Conservation (phyloP, 2,329 filamentous ascomycete genomes). For the Huntiella savannae region DNA sequence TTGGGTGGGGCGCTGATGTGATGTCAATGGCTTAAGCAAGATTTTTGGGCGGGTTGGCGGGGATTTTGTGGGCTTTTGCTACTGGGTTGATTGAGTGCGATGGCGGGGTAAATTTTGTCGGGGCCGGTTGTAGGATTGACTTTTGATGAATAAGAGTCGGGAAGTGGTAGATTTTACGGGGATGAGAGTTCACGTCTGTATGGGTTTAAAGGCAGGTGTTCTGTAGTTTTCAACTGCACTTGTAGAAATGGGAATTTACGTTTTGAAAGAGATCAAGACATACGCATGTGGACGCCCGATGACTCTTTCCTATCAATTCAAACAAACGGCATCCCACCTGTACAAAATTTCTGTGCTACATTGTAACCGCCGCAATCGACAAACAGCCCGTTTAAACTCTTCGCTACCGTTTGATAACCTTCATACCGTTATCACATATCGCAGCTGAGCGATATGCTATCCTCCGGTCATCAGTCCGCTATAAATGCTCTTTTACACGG, state of each 20-base stretch:
- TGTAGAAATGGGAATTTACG: not conserved
- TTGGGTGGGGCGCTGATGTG: not conserved
- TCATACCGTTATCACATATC: not conserved
- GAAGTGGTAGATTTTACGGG: not conserved
- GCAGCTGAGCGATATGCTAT: not conserved
- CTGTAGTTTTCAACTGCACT: not conserved
- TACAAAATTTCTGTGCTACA: not conserved
- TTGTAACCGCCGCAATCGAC: not conserved
- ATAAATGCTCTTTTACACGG: not conserved
- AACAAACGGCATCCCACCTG: not conserved
- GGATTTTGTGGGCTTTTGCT: constrained; percentile 3
- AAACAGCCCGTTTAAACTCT: not conserved
- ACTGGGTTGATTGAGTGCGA: constrained; percentile 1
- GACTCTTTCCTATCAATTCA: not conserved
- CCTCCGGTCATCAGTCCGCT: not conserved
- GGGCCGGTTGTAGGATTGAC: constrained; percentile 5
- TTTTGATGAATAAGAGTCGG: not conserved
- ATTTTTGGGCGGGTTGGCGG: not conserved
- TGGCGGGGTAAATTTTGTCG: constrained; percentile 11
- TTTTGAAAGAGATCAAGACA: not conserved
- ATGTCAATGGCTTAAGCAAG: constrained; percentile 1
- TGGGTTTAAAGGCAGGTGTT: not conserved
- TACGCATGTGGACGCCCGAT: not conserved
- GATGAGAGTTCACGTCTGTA: not conserved
- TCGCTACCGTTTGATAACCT: not conserved